Conservation (phyloP, 768 basidiomycete species). For the Naganishia kalamii region DNA sequence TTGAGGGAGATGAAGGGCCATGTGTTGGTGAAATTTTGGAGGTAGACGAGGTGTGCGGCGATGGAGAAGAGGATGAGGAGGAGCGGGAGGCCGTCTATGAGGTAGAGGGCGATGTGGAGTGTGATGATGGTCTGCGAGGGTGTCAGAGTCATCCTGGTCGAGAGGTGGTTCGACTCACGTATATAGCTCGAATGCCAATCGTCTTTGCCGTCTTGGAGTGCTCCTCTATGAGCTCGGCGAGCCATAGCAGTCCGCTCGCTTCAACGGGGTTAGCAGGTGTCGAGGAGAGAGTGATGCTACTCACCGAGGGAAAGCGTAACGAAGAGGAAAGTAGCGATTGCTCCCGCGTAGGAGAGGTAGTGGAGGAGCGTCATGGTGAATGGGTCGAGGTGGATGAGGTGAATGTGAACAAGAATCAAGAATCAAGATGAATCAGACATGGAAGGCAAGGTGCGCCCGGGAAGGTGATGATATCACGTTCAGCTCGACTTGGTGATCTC, state of each 20-base stretch:
- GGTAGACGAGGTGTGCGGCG: constrained; percentile 76
- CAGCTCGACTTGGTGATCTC: too few species aligned
- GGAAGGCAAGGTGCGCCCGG: constrained; percentile 3
- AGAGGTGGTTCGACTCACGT: constrained; percentile 55
- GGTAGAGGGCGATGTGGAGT: constrained; percentile 68
- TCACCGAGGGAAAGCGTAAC: constrained; percentile 84
- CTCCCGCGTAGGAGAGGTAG: constrained; percentile 58
- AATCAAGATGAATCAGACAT: neutral
- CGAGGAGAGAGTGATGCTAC: constrained; percentile 31
- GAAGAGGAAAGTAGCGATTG: constrained; percentile 72
- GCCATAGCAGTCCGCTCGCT: constrained; percentile 90
- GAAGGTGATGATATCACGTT: neutral
- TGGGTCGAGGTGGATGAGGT: neutral
- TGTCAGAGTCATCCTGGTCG: neutral
- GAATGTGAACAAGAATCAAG: neutral
- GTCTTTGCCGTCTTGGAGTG: constrained; percentile 74
- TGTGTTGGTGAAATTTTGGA: constrained; percentile 77
- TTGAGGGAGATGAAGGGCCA: constrained; percentile 94
- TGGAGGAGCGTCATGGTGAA: constrained; percentile 43
- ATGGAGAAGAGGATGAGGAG: constrained; percentile 71
- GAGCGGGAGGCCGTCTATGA: constrained; percentile 74
- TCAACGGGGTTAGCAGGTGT: constrained; percentile 21
- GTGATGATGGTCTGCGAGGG: constrained; percentile 62
- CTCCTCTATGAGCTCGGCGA: constrained; percentile 93
- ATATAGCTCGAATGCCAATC: constrained; percentile 76